These are phyloP conservation scores for Acaromyces ingoldii DNA, from an alignment of 1,284 basidiomycete species.

Conservation along the genomic window DNA sequence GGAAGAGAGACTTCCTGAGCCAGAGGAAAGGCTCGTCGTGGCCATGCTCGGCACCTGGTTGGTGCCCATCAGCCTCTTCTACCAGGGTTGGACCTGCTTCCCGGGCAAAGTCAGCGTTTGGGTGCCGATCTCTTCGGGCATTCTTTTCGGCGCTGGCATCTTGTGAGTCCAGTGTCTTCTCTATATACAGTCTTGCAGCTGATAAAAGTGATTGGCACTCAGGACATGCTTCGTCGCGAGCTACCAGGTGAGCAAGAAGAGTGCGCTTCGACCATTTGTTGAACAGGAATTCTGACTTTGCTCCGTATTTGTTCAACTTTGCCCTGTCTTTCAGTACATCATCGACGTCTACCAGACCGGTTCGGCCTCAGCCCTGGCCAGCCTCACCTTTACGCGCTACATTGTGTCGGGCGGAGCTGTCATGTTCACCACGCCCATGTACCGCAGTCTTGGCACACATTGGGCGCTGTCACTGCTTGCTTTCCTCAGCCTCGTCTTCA, in stretches of 20 bases:
- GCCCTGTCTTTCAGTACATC: too few species aligned
- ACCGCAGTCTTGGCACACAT: constrained; percentile 3
- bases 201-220: too few species aligned
- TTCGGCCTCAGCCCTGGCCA: not conserved
- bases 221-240: too few species aligned
- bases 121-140: not conserved
- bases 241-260: too few species aligned
- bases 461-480: constrained; percentile 11
- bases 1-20: not conserved
- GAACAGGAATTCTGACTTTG: too few species aligned
- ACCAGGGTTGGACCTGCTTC: constrained; percentile 9
- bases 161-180: too few species aligned
- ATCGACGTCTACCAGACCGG: constrained; percentile 4
- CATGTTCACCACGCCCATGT: constrained; percentile 6
- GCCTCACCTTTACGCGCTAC: constrained; percentile 3
- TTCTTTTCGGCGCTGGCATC: constrained; percentile 5
- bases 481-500: constrained; percentile 5
- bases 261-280: too few species aligned
- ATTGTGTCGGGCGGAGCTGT: constrained; percentile 7
- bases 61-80: constrained; percentile 8
- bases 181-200: too few species aligned
- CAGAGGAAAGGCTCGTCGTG: constrained; percentile 7
- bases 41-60: constrained; percentile 5
- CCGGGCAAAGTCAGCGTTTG: not conserved
- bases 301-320: too few species aligned